A percentile compares a stretch with the other conserved stretches of the same genome.
Conservation (phyloP, 2,329 filamentous ascomycete genomes). For the Sclerotinia glacialis region DNA sequence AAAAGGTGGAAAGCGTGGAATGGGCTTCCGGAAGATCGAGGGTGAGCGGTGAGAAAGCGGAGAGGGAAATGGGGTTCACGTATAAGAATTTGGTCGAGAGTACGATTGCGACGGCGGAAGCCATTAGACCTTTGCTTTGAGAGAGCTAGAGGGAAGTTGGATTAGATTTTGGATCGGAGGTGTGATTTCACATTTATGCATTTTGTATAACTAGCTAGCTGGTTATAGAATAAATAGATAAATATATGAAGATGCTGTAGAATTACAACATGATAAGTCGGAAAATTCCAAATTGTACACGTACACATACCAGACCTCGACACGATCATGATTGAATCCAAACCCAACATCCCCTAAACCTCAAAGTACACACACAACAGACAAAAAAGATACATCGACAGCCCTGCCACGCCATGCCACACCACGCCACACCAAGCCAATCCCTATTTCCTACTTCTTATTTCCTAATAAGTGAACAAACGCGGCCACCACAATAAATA, state of each 20-base stretch:
- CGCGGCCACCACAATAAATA: too few species aligned
- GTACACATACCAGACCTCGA: not conserved
- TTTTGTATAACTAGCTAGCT: not conserved
- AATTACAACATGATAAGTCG: too few species aligned
- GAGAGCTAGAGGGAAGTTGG: not conserved
- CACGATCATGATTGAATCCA: not conserved
- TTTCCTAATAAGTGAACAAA: too few species aligned
- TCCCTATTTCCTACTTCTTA: not conserved
- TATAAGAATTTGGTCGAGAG: conserved; percentile 34
- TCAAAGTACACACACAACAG: not conserved
- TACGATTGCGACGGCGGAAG: conserved; percentile 42
- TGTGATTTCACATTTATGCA: not conserved
- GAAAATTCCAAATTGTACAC: too few species aligned
- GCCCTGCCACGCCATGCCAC: not conserved
- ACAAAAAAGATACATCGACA: too few species aligned
- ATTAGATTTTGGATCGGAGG: not conserved
- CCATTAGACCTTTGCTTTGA: conserved; percentile 33
- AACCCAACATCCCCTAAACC: too few species aligned
- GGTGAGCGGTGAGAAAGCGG: conserved; percentile 37
- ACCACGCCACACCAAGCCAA: too few species aligned
- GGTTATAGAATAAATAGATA: not conserved
- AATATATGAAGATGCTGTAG: not conserved
- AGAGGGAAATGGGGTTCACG: conserved; percentile 33
- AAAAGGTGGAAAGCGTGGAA: conserved; percentile 26
- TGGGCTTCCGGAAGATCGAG: conserved; percentile 26